Base-by-base conservation (phyloP, 148 eudicot species). In the Rhododendron simsii region DNA sequence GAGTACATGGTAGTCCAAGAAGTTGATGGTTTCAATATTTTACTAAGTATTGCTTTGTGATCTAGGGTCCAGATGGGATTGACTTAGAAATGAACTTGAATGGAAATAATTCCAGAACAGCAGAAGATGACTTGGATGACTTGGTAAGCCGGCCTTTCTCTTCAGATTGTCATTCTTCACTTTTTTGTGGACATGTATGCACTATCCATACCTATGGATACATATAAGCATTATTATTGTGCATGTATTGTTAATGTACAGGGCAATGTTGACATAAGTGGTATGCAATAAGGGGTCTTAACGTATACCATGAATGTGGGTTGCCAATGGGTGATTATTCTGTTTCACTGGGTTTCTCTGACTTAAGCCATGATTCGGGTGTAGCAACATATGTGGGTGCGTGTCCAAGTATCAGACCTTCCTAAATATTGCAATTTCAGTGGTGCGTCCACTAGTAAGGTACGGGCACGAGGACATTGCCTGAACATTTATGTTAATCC, bases 81-180 rank as follows among this genome's bases (percentile, higher is more conserved):
- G 99, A 96, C 91, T 88, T 95, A 83, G 98, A 96, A 91, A 94
- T 96, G 93, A 93, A 93, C 89, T 89, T 94, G 21, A 93, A 92
- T 73, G 94, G 95, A 82, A 89, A 88, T 81, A 88, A 84, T 77
- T 89, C 95, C 48, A 92, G 86, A 87, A 83, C 79, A 45, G 92
- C 90, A 81, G 94, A 91, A 61, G 98, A 95, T 39, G 95, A 91
- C 67, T 85, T 94, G 39, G 95, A 93, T 88, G 96, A 94, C 84
- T 85, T 91, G 94, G 99, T 96, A 92, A 87, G 88, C 84, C 84
- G 48, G 84, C 78, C 53, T 53, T 57, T 78, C 47, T 13, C 48
- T 84, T 61, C 39, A 11, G 1, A 33, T 21, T 57, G 65, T 37
- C 12, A 12, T 55, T 73, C 75, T 48, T 81, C 28, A n/a, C n/a